These are phyloP conservation scores for Elsinoe australis DNA, from an alignment of 2,329 filamentous ascomycete genomes.

Conservation along the genomic window DNA sequence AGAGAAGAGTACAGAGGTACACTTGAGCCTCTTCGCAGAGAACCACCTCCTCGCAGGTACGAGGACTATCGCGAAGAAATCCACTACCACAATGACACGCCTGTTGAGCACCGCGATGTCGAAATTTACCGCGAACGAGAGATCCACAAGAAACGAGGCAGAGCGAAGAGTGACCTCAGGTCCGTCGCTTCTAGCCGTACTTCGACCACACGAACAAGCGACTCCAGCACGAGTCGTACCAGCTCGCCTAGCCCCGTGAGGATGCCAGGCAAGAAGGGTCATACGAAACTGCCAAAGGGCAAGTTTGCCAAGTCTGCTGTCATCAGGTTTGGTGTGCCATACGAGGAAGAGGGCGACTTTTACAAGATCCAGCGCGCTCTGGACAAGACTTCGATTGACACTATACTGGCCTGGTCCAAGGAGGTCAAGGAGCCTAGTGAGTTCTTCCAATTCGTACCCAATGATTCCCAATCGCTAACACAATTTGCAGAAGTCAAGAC, in stretches of 20 bases:
- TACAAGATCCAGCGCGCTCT: slow-evolving; percentile 78
- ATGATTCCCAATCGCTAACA: slow-evolving; percentile 20
- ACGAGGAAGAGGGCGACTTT: slow-evolving; percentile 75
- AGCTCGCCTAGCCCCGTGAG: slow-evolving; percentile 29
- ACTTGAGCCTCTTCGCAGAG: slow-evolving; percentile 52
- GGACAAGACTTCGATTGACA: slow-evolving; percentile 84
- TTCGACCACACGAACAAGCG: slow-evolving; percentile 22
- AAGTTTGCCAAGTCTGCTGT: slow-evolving; percentile 74
- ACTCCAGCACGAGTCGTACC: slow-evolving; percentile 31
- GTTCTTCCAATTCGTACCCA: slow-evolving; percentile 17
- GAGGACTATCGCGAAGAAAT: slow-evolving; percentile 64
- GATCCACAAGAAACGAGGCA: slow-evolving; percentile 25
- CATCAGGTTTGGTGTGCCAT: slow-evolving; percentile 78
- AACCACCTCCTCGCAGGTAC: slow-evolving; percentile 51
- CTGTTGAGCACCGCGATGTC: slow-evolving; percentile 43
- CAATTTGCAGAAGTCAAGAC: slow-evolving; percentile 30
- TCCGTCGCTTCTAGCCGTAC: slow-evolving; percentile 22
- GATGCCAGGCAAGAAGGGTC: slow-evolving; percentile 56
- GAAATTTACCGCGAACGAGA: slow-evolving; percentile 43
- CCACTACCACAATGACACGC: slow-evolving; percentile 36
- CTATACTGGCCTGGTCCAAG: slow-evolving; percentile 75
- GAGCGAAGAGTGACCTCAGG: slow-evolving; percentile 22
- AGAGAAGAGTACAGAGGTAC: slow-evolving; percentile 58
- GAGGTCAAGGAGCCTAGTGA: slow-evolving; percentile 51
- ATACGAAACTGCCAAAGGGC: slow-evolving; percentile 76